Evolutionary conservation across 164 flowering plant genomes (phyloP).

Genomic region (Umbilicus rupestris): DNA sequence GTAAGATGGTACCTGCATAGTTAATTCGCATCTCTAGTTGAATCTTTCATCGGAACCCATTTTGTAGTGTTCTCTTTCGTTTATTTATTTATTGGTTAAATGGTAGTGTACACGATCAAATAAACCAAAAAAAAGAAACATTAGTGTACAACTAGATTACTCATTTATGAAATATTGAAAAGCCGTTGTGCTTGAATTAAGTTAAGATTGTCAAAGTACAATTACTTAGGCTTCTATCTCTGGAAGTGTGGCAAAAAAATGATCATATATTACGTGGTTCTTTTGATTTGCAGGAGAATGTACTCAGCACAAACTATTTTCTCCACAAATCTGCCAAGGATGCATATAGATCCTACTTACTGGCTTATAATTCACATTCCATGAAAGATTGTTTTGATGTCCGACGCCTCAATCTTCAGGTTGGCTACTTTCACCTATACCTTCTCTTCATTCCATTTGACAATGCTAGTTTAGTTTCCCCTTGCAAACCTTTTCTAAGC

Average conservation of each 20-base stretch:
- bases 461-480: not conserved
- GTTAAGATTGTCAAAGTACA: not conserved
- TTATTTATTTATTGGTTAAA: not conserved
- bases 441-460: not conserved
- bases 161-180: not conserved
- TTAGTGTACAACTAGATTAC: not conserved
- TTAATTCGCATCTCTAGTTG: not conserved
- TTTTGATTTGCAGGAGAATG: slow-evolving; percentile 54
- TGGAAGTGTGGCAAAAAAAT: not conserved
- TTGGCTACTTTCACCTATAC: slow-evolving; percentile 11
- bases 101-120: too few species aligned
- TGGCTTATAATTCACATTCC: slow-evolving; percentile 89
- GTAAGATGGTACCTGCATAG: slow-evolving; percentile 22
- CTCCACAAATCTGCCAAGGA: slow-evolving; percentile 91
- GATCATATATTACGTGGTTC: not conserved
- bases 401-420: slow-evolving; percentile 89
- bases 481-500: not conserved
- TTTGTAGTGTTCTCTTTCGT: not conserved
- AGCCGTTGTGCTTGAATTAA: not conserved
- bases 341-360: slow-evolving; percentile 80
- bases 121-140: too few species aligned
- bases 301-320: slow-evolving; percentile 63
- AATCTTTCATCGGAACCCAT: not conserved
- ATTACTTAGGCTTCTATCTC: not conserved
- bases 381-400: slow-evolving; percentile 93